Evolutionary conservation across 352 stramenopile genomes (phyloP).

Genomic region (Phytophthora boehmeriae): DNA sequence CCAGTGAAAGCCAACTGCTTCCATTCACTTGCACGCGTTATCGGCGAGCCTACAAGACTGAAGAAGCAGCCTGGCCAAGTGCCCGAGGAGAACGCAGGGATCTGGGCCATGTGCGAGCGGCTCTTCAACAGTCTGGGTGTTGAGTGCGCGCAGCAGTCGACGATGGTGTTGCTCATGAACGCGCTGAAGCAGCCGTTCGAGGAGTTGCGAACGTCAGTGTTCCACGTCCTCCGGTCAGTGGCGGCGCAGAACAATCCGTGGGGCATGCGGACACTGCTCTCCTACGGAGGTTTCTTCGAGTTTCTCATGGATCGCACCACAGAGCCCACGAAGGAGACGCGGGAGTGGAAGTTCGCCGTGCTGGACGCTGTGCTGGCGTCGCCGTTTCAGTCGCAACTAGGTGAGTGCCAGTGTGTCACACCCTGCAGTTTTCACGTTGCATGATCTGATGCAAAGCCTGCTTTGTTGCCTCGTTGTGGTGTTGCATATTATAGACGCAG

Average conservation of each 20-base stretch:
- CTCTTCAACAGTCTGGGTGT: constrained; percentile 70
- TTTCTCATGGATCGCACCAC: constrained; percentile 83
- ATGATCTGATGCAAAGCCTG: constrained; percentile 14
- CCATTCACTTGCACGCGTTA: constrained; percentile 64
- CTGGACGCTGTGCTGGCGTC: constrained; percentile 78
- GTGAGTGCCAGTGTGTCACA: constrained; percentile 36
- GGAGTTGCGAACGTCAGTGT: constrained; percentile 78
- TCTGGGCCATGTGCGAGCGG: constrained; percentile 72
- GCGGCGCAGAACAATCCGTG: constrained; percentile 82
- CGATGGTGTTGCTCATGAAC: constrained; percentile 73
- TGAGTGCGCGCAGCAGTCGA: constrained; percentile 57
- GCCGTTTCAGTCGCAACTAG: constrained; percentile 62
- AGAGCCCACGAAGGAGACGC: constrained; percentile 82
- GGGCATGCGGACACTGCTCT: constrained; percentile 65
- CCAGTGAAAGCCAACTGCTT: constrained; percentile 80
- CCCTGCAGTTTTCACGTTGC: constrained; percentile 7
- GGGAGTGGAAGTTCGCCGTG: constrained; percentile 90
- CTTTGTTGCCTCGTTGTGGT: constrained; percentile 19
- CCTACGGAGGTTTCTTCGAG: constrained; percentile 86
- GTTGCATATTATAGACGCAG: constrained; percentile 44
- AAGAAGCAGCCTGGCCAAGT: constrained; percentile 36
- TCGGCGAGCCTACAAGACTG: constrained; percentile 57
- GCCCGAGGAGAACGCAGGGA: constrained; percentile 54
- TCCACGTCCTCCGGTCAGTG: constrained; percentile 77
- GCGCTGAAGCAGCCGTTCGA: constrained; percentile 86